Percentiles rank a stretch among this genome's conserved stretches.
phyloP scores from a whole-genome alignment of 192 early-diverging fungal species.

The Umbelopsis sp. region DNA sequence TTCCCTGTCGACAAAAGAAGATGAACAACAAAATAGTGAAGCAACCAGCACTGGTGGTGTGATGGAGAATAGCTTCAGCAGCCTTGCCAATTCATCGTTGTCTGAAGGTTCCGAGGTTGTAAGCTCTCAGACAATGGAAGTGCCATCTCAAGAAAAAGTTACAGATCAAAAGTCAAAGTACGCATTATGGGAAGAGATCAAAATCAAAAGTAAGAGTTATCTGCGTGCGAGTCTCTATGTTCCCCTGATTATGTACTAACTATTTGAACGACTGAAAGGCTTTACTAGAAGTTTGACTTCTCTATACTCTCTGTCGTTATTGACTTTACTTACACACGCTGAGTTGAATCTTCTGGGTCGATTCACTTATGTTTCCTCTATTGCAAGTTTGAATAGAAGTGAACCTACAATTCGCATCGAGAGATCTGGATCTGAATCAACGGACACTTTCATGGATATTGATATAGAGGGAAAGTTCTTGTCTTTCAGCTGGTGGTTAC shows the following conservation, averaged over 20 bases:
- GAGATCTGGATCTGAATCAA: slow-evolving; percentile 27
- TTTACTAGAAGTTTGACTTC: slow-evolving; percentile 87
- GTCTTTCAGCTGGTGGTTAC: slow-evolving; percentile 88
- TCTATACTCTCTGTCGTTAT: slow-evolving; percentile 83
- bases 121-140: background rate
- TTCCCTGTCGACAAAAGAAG: background rate
- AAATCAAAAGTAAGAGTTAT: slow-evolving; percentile 67
- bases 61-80: background rate
- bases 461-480: slow-evolving; percentile 81
- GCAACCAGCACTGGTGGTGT: background rate
- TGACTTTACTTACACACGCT: slow-evolving; percentile 81
- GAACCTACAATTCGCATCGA: slow-evolving; percentile 47
- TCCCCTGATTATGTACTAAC: background rate
- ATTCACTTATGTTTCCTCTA: slow-evolving; percentile 83
- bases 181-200: slow-evolving; percentile 89
- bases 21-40: background rate
- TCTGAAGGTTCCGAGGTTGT: background rate
- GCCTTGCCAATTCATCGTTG: slow-evolving; percentile 1
- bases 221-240: too few species aligned
- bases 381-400: slow-evolving; percentile 54
- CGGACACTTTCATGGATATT: slow-evolving; percentile 45
- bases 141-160: background rate
- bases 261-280: slow-evolving; percentile 40
- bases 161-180: slow-evolving; percentile 57
- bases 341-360: slow-evolving; percentile 93